These are phyloP conservation scores for Clitoria ternatea DNA, from an alignment of 306 rosid genomes.

Conservation along the genomic window DNA sequence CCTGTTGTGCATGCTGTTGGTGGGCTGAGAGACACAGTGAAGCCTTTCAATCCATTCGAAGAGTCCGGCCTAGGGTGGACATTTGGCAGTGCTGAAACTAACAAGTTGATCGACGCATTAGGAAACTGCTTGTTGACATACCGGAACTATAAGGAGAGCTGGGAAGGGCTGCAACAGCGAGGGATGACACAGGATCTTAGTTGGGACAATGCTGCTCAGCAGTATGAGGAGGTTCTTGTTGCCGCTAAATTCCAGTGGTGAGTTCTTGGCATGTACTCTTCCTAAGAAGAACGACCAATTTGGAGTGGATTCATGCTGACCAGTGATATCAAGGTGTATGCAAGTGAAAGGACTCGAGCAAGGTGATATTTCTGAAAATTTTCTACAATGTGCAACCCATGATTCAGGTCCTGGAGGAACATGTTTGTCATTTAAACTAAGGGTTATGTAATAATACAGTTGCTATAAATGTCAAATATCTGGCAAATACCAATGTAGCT, in stretches of 20 bases:
- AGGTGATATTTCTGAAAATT: conserved; percentile 4
- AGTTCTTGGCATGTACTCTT: conserved; percentile 12
- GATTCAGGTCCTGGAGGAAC: conserved; percentile 1
- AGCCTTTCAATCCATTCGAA: conserved; percentile 62
- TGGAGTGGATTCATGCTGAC: background rate
- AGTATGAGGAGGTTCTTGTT: conserved; percentile 83
- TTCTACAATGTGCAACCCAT: background rate
- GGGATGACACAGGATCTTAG: conserved; percentile 90
- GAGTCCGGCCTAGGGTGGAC: conserved; percentile 93
- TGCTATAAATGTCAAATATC: conserved; percentile 1
- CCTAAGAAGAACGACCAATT: background rate
- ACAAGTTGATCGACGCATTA: conserved; percentile 60
- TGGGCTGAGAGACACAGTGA: conserved; percentile 82
- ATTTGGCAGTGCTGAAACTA: conserved; percentile 70
- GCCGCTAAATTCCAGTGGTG: conserved; percentile 90
- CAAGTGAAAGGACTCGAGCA: background rate
- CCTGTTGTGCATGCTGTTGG: conserved; percentile 98
- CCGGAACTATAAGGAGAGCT: conserved; percentile 71
- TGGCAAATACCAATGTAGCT: conserved; percentile 3
- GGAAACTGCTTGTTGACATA: conserved; percentile 73
- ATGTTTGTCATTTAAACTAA: conserved; percentile 1
- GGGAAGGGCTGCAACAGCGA: conserved; percentile 94
- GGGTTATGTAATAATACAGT: conserved; percentile 6
- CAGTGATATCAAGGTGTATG: conserved; percentile 29
- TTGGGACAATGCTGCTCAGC: conserved; percentile 91